A percentile compares a stretch with the other conserved stretches of the same genome.
Conservation (phyloP, 306 rosid species). For the Cicer pinnatifidum region DNA sequence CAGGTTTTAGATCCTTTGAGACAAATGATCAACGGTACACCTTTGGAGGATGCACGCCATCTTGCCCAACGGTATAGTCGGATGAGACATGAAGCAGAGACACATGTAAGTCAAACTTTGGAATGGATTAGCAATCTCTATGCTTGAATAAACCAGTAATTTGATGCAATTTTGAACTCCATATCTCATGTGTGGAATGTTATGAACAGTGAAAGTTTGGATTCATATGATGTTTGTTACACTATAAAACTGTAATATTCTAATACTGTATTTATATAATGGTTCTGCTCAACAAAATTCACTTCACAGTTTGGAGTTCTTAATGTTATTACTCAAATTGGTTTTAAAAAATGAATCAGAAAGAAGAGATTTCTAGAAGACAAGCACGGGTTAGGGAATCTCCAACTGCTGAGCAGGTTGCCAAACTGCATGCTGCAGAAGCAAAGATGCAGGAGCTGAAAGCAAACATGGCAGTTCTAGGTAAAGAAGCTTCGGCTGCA, state of each 20-base stretch:
- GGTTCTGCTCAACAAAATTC: slow-evolving; percentile 9
- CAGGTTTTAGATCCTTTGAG: slow-evolving; percentile 95
- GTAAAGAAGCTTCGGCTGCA: slow-evolving; percentile 93
- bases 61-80: slow-evolving; percentile 96
- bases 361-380: slow-evolving; percentile 76
- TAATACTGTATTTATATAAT: background rate
- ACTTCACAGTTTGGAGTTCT: slow-evolving; percentile 20
- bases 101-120: slow-evolving; percentile 57
- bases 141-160: background rate
- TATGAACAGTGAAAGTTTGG: background rate
- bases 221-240: slow-evolving; percentile 15
- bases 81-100: slow-evolving; percentile 96
- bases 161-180: slow-evolving; percentile 23
- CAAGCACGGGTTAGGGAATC: slow-evolving; percentile 79
- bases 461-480: slow-evolving; percentile 92
- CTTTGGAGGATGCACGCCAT: slow-evolving; percentile 99
- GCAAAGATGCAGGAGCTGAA: slow-evolving; percentile 82
- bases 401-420: slow-evolving; percentile 78
- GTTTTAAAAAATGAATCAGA: slow-evolving; percentile 59
- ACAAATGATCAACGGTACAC: slow-evolving; percentile 82
- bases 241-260: background rate
- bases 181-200: slow-evolving; percentile 8
- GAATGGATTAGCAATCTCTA: slow-evolving; percentile 33
- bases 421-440: slow-evolving; percentile 91
- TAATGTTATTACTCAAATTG: slow-evolving; percentile 41